Base-by-base conservation (phyloP, 2,329 filamentous ascomycete genomes). In the Arthrinium phaeospermum region DNA sequence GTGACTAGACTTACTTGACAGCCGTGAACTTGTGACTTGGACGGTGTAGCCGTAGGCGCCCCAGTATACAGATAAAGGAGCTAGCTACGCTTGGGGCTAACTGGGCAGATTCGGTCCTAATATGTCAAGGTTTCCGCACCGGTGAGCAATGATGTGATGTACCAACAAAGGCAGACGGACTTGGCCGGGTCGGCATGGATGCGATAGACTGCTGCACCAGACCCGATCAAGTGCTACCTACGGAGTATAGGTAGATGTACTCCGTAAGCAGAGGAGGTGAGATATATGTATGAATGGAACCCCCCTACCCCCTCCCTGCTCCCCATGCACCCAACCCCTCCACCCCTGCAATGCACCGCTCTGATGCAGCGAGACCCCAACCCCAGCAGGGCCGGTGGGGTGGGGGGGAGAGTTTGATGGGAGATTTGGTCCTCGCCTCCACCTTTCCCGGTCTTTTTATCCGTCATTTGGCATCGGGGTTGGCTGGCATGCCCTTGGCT, bases 361-460 rank as follows among this genome's bases (percentile, higher is more conserved):
- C 37, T 41, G 37, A 37, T 37, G 53, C 53, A 61, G 27, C 22
- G 30, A 61, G 53, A 61, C 53, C 34, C 57, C 57, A 64, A 37
- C 57, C 46, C 46, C 53, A 41, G 16, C 57, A 34, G 57, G 24
- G 34, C 34, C 19, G 34, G 57, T 24, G 30, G 34, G 34, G 30
- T 41, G 22, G 22, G 34, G 57, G 34, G 16, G 8, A 24, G 51
- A 13, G 6, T 19, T 19, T 30, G 27, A 30, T 8, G 53, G 27
- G 30, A 64, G 19, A 7, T 24, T n/a, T 49, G 46, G 57, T 64
- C 22, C 30, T 41, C 13, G 34, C 22, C 12, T 64, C 34, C 34
- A 41, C 57, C 57, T 64, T 64, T 64, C 10, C 57, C 57, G 57
- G 57, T 41, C 34, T 41, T 64, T 61, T 64, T 41, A 64, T 41